Percentiles rank a stretch among this genome's conserved stretches.
phyloP scores from a whole-genome alignment of 768 basidiomycete species.

The Russula brevipes region DNA sequence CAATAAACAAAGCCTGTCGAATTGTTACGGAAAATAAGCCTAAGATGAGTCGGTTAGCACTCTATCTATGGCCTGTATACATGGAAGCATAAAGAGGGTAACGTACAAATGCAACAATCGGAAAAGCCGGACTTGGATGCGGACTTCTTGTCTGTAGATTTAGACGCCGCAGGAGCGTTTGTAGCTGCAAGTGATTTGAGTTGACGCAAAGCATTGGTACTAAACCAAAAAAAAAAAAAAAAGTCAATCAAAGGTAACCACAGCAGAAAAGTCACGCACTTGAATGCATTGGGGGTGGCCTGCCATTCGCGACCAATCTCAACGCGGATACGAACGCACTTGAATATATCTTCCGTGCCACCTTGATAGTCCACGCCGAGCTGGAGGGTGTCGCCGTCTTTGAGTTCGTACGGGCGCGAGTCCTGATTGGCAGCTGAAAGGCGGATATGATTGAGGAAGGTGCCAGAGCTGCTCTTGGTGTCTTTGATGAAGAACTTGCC shows the following conservation, averaged over 20 bases:
- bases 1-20: constrained; percentile 94
- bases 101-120: constrained; percentile 92
- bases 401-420: constrained; percentile 68
- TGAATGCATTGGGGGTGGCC: constrained; percentile 84
- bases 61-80: background rate
- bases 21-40: constrained; percentile 85
- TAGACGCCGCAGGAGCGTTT: constrained; percentile 31
- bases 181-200: constrained; percentile 57
- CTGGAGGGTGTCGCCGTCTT: constrained; percentile 92
- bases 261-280: constrained; percentile 40
- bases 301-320: constrained; percentile 94
- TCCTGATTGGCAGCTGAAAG: constrained; percentile 82
- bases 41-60: constrained; percentile 24
- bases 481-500: constrained; percentile 83
- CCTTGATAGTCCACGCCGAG: constrained; percentile 98
- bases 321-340: constrained; percentile 92
- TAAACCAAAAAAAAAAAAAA: constrained; percentile 28
- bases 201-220: constrained; percentile 74
- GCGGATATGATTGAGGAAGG: constrained; percentile 91
- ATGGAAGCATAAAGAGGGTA: constrained; percentile 12
- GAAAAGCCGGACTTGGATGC: constrained; percentile 44
- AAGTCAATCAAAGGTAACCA: constrained; percentile 14
- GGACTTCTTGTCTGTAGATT: constrained; percentile 26
- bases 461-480: constrained; percentile 85
- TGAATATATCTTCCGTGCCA: constrained; percentile 93